Conservation (phyloP, 768 basidiomycete species). For the Mycena amicta region DNA sequence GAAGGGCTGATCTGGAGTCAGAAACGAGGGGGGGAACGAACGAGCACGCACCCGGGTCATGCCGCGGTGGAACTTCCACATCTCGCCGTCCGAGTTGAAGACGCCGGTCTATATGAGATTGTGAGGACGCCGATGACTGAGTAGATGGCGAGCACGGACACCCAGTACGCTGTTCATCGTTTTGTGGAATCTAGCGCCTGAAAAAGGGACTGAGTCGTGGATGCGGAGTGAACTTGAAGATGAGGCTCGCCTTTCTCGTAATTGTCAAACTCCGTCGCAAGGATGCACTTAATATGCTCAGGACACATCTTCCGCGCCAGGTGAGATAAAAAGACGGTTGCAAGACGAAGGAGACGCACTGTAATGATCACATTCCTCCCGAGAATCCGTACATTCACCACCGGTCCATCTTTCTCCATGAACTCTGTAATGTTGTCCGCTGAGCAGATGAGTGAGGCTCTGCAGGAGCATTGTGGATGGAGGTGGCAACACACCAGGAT, state of each 20-base stretch:
- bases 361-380: slow-evolving; percentile 25
- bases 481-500: slow-evolving; percentile 29
- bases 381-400: slow-evolving; percentile 19
- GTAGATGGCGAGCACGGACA: background rate
- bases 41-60: slow-evolving; percentile 18
- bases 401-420: slow-evolving; percentile 9
- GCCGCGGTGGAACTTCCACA: slow-evolving; percentile 52
- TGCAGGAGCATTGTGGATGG: background rate
- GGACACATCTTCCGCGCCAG: slow-evolving; percentile 14
- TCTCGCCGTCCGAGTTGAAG: slow-evolving; percentile 61
- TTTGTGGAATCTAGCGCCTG: slow-evolving; percentile 20
- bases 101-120: slow-evolving; percentile 42
- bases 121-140: no score
- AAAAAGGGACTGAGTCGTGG: slow-evolving; percentile 6
- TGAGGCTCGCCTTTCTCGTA: slow-evolving; percentile 27
- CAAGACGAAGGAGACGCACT: background rate
- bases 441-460: background rate
- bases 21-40: background rate
- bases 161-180: slow-evolving; percentile 15
- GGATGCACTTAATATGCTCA: slow-evolving; percentile 29
- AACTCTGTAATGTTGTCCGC: background rate
- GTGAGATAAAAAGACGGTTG: background rate
- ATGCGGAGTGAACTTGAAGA: no score
- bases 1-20: slow-evolving; percentile 53
- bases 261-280: slow-evolving; percentile 30